These are phyloP conservation scores for Epichloe hybrida DNA, from an alignment of 2,329 filamentous ascomycete genomes.

Conservation along the genomic window DNA sequence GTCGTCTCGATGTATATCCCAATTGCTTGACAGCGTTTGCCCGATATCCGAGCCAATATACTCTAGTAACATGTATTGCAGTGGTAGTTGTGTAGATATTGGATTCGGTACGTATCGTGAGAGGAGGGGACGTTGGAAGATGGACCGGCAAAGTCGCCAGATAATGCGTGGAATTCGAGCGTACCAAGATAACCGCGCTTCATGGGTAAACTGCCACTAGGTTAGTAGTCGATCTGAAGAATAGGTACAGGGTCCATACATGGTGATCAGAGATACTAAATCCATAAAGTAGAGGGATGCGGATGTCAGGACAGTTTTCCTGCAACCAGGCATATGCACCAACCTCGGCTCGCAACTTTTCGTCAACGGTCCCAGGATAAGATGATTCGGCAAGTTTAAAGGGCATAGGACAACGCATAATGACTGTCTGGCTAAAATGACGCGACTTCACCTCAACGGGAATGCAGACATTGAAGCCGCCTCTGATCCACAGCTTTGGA, in stretches of 20 bases:
- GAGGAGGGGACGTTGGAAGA: slow-evolving; percentile 1
- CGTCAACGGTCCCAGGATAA: slow-evolving; percentile 26
- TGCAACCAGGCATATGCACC: slow-evolving; percentile 15
- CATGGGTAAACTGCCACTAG: slow-evolving; percentile 7
- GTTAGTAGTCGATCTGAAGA: slow-evolving; percentile 1
- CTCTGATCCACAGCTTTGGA: slow-evolving; percentile 16
- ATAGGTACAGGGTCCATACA: slow-evolving; percentile 2
- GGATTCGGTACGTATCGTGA: slow-evolving; percentile 2
- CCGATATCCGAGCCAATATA: slow-evolving; percentile 12
- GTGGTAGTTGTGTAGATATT: slow-evolving; percentile 3
- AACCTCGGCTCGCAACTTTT: slow-evolving; percentile 25
- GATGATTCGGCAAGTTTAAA: slow-evolving; percentile 23
- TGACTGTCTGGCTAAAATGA: slow-evolving; percentile 12
- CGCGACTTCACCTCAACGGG: slow-evolving; percentile 14
- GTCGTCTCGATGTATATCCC: slow-evolving; percentile 7
- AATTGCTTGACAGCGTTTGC: slow-evolving; percentile 16
- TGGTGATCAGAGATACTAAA: slow-evolving; percentile 10
- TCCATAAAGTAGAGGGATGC: slow-evolving; percentile 12
- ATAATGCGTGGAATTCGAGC: slow-evolving; percentile 1
- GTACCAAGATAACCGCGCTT: slow-evolving; percentile 6
- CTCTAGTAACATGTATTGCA: slow-evolving; percentile 15
- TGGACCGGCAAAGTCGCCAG: neutral
- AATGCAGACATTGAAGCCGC: slow-evolving; percentile 23
- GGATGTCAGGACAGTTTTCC: slow-evolving; percentile 13
- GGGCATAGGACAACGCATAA: slow-evolving; percentile 18